Evolutionary conservation across 768 basidiomycete genomes (phyloP), one percentile per base, ranked within the genome.

Genomic region (Epithele typhae): DNA sequence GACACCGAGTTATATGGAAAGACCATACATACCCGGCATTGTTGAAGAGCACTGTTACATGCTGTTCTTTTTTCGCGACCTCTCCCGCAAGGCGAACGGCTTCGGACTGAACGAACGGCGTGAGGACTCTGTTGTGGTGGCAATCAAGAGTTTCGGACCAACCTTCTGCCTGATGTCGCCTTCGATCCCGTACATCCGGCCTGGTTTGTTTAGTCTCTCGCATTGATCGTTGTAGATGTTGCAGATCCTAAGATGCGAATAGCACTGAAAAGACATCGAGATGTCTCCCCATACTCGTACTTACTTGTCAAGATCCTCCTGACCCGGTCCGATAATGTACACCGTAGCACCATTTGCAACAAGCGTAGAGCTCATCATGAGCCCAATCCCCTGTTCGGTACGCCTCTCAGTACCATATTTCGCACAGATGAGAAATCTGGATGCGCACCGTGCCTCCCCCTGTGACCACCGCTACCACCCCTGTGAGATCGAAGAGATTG

Each of bases 1-100:
- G n/a, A n/a, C n/a, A n/a, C n/a, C n/a, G n/a, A n/a, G n/a, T n/a
- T n/a, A n/a, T n/a, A n/a, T 9, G 19, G 17, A 18, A 21, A 5
- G 17, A 19, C 33, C 7, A 1, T 5, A 19, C 37, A 19, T 18
- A 57, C 61, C 73, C 73, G 15, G 73, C 72, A 47, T 75, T 75
- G 55, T 73, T 75, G 66, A 75, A 73, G n/a, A 75, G 62, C 5
- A 69, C 68, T 4, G 72, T 74, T 37, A 75, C 60, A 39, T 67
- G 61, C 14, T 59, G 53, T 36, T 70, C 65, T 22, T 66, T 64
- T 25, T 60, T 60, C 6, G 56, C 63, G 6, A 75, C 60, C 46
- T 67, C 67, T 21, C 59, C 60, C 0, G 71, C 71, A 18, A 75
- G 60, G 24, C 72, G 68, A n/a, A 52, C 59, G 12, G 73, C 71